Percentiles rank a stretch among this genome's conserved stretches.
These are phyloP conservation scores for Cutaneotrichosporon mucoides DNA, from an alignment of 1,284 basidiomycete species.

Conservation along the genomic window DNA sequence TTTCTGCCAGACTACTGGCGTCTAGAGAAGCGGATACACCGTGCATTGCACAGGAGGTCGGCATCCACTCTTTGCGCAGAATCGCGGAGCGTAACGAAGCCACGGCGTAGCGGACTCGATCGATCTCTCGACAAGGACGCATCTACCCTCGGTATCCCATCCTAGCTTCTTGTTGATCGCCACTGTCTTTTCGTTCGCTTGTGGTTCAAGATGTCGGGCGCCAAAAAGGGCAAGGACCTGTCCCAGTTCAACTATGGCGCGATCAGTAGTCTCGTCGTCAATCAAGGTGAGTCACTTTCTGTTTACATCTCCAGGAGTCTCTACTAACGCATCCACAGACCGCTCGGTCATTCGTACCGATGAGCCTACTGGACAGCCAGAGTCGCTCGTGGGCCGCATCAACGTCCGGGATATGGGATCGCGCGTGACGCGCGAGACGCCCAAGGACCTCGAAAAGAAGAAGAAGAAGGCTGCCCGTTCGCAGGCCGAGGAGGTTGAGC, in stretches of 20 bases:
- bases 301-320: not conserved
- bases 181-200: not conserved
- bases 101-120: no score
- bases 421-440: constrained; percentile 72
- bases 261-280: constrained; percentile 80
- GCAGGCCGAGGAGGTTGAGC: constrained; percentile 50
- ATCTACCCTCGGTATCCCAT: not conserved
- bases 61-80: no score
- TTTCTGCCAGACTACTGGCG: no score
- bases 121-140: not conserved
- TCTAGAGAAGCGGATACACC: no score
- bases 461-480: constrained; percentile 71
- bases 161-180: not conserved
- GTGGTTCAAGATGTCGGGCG: constrained; percentile 41
- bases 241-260: constrained; percentile 87
- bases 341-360: constrained; percentile 64
- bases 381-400: constrained; percentile 86
- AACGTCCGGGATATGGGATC: constrained; percentile 92
- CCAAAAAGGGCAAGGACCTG: constrained; percentile 57
- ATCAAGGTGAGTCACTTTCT: constrained; percentile 54
- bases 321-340: constrained; percentile 25
- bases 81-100: no score
- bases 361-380: constrained; percentile 94
- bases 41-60: no score
- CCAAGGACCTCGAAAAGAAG: constrained; percentile 94